Evolutionary conservation across 1,139 yeast species (phyloP).

Genomic region (Magnusiomyces magnusii): DNA sequence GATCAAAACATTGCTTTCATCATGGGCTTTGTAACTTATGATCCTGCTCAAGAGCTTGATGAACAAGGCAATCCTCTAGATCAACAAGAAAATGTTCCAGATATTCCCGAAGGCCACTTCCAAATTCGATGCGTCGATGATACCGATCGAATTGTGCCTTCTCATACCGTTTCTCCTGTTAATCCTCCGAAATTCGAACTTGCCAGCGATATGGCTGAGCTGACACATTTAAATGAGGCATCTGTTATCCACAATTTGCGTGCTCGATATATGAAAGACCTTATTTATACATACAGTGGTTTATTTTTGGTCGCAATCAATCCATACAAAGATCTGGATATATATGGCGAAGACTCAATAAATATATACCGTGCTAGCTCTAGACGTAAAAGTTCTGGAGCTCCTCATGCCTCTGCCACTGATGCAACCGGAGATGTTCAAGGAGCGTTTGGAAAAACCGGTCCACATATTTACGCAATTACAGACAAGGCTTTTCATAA

Average conservation of each 20-base stretch:
- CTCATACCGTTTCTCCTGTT: slow-evolving; percentile 47
- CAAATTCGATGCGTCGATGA: slow-evolving; percentile 49
- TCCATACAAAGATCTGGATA: slow-evolving; percentile 75
- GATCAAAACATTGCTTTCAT: slow-evolving; percentile 57
- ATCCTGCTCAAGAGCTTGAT: slow-evolving; percentile 19
- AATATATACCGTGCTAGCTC: slow-evolving; percentile 43
- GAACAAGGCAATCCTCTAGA: not conserved
- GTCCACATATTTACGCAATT: slow-evolving; percentile 86
- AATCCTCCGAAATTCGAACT: slow-evolving; percentile 92
- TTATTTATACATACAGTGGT: slow-evolving; percentile 67
- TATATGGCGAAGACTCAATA: slow-evolving; percentile 58
- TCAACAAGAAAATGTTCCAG: slow-evolving; percentile 3
- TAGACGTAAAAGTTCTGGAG: slow-evolving; percentile 38
- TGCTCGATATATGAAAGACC: slow-evolving; percentile 66
- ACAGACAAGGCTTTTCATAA: slow-evolving; percentile 84
- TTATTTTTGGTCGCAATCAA: slow-evolving; percentile 91
- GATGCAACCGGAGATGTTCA: not conserved
- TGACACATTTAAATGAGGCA: slow-evolving; percentile 91
- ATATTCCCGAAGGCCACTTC: slow-evolving; percentile 40
- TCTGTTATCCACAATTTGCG: slow-evolving; percentile 80
- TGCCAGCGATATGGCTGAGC: slow-evolving; percentile 92
- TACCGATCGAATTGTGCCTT: slow-evolving; percentile 39
- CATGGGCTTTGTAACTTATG: slow-evolving; percentile 59
- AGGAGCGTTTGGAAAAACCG: not conserved
- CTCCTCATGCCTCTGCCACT: not conserved